These are phyloP conservation scores for Tardiomyces digboiensis DNA, from an alignment of 1,139 yeast genomes.

Conservation along the genomic window DNA sequence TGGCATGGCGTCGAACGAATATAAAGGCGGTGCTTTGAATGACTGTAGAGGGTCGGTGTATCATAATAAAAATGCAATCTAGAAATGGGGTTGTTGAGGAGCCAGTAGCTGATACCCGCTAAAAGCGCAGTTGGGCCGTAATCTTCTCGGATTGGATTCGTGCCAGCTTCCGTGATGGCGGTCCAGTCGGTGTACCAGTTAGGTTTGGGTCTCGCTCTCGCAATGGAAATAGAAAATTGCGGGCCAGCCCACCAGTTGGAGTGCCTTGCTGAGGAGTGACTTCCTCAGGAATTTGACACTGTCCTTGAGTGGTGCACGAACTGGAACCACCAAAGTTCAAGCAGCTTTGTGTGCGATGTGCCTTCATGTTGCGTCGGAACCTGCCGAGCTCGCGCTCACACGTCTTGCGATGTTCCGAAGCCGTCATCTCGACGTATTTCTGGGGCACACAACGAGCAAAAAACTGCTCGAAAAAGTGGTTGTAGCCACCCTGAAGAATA, in stretches of 20 bases:
- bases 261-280: background rate
- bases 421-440: slow-evolving; percentile 82
- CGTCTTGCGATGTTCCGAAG: slow-evolving; percentile 49
- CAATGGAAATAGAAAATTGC: slow-evolving; percentile 11
- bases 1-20: too few relatives aligned
- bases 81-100: too few relatives aligned
- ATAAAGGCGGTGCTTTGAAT: too few relatives aligned
- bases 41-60: too few relatives aligned
- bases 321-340: slow-evolving; percentile 6
- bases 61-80: too few relatives aligned
- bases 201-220: slow-evolving; percentile 7
- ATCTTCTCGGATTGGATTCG: background rate
- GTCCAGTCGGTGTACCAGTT: background rate
- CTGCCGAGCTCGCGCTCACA: slow-evolving; percentile 68
- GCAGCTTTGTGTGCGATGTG: slow-evolving; percentile 15
- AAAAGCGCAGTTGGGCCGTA: background rate
- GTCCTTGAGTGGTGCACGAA: background rate
- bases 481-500: slow-evolving; percentile 87
- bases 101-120: background rate
- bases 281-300: background rate
- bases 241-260: slow-evolving; percentile 1
- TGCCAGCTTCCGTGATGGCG: background rate
- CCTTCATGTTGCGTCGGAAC: slow-evolving; percentile 40
- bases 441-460: slow-evolving; percentile 57
- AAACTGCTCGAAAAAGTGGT: slow-evolving; percentile 53